phyloP scores from a whole-genome alignment of 2,329 filamentous ascomycete species.

The Celoporthe dispersa region DNA sequence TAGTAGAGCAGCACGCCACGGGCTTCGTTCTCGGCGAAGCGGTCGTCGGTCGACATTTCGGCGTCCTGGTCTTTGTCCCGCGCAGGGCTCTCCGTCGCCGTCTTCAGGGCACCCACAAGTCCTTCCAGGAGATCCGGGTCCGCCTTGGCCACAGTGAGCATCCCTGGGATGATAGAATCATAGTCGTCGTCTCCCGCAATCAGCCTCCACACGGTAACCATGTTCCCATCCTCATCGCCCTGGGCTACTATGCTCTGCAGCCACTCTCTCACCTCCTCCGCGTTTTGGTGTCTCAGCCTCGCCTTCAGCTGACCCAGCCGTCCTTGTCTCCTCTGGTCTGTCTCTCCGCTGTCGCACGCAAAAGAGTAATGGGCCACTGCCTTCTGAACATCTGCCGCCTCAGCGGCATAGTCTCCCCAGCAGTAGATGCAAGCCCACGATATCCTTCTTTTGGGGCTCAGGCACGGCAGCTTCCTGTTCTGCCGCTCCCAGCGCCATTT shows the following conservation, averaged over 20 bases:
- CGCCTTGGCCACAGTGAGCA: conserved; percentile 29
- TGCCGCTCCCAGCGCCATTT: conserved; percentile 24
- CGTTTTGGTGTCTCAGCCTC: background rate
- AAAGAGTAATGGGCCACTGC: conserved; percentile 2
- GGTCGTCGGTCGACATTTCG: conserved; percentile 25
- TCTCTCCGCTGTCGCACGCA: conserved; percentile 2
- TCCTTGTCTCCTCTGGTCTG: background rate
- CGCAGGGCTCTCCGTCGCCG: background rate
- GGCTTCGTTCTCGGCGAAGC: conserved; percentile 24
- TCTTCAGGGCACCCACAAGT: conserved; percentile 22
- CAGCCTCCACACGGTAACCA: conserved; percentile 29
- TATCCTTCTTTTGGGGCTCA: conserved; percentile 27
- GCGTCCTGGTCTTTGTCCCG: background rate
- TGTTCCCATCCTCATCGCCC: conserved; percentile 9
- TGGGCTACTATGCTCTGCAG: conserved; percentile 11
- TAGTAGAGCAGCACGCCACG: conserved; percentile 30
- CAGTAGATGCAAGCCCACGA: conserved; percentile 29
- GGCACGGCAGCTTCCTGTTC: conserved; percentile 25
- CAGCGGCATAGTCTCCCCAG: conserved; percentile 26
- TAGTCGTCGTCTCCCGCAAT: conserved; percentile 29
- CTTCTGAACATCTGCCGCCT: conserved; percentile 3
- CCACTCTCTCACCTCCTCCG: conserved; percentile 14
- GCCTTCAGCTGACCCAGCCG: conserved; percentile 10
- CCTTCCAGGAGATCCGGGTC: conserved; percentile 28
- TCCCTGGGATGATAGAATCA: conserved; percentile 27